Conservation (phyloP, 129 eudicot genomes). For the Solidago caesia region DNA sequence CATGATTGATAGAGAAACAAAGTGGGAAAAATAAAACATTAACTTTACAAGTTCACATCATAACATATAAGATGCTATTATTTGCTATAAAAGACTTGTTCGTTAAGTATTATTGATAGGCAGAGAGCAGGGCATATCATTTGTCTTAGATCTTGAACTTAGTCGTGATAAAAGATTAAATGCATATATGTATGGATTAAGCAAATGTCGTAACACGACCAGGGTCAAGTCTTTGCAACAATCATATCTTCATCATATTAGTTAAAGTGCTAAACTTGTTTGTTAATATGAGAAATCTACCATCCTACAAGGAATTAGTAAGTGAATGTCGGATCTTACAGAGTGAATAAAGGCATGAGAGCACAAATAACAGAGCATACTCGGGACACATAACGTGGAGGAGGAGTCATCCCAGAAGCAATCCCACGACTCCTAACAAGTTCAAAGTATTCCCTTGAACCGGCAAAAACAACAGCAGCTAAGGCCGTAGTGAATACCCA, state of each 20-base stretch:
- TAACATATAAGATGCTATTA: not conserved
- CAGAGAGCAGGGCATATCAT: not conserved
- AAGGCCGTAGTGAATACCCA: slow-evolving; percentile 80
- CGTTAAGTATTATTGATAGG: not conserved
- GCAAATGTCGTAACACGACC: no score
- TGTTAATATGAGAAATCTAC: no score
- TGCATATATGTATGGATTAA: no score
- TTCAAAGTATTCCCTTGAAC: slow-evolving; percentile 90
- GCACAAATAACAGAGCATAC: no score
- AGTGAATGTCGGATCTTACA: no score
- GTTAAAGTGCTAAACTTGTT: no score
- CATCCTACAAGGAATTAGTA: no score
- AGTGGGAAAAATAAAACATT: not conserved
- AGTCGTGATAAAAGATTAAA: not conserved
- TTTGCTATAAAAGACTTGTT: not conserved
- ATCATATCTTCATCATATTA: no score
- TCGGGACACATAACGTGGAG: no score
- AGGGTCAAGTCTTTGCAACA: no score
- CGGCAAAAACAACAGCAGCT: slow-evolving; percentile 74
- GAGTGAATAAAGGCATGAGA: no score
- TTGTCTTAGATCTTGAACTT: not conserved
- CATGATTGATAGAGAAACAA: no score
- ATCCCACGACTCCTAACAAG: slow-evolving; percentile 92
- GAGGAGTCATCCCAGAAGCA: slow-evolving; percentile 95
- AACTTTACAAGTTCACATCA: slow-evolving; percentile 1